phyloP scores from a whole-genome alignment of 176 grass and related monocot species.

The Microstegium vimineum region DNA sequence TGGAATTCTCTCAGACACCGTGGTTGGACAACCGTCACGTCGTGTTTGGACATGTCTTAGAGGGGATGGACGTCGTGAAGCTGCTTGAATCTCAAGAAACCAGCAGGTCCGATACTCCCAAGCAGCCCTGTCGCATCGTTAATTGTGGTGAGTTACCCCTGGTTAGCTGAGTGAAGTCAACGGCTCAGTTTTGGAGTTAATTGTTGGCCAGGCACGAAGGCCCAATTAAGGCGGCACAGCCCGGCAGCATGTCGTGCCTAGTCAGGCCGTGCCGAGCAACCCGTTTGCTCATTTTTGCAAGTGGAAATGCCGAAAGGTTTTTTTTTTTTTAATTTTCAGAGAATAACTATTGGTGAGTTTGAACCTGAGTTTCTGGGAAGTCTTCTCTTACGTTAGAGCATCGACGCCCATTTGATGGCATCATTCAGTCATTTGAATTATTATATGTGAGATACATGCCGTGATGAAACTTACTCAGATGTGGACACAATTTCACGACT shows the following conservation, averaged over 20 bases:
- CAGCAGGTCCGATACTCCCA: conserved; percentile 44
- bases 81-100: conserved; percentile 66
- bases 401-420: not conserved
- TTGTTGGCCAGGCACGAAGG: too few species aligned
- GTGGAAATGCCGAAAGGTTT: not conserved
- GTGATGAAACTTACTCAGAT: not conserved
- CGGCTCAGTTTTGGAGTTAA: not conserved
- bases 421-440: not conserved
- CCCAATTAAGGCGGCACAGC: too few species aligned
- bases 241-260: too few species aligned
- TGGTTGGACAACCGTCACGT: conserved; percentile 64
- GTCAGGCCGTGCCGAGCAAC: too few species aligned
- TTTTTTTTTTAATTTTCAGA: not conserved
- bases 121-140: conserved; percentile 49
- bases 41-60: conserved; percentile 63
- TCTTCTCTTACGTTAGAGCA: not conserved
- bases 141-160: conserved; percentile 53
- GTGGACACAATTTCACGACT: not conserved
- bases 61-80: conserved; percentile 64
- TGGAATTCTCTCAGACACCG: conserved; percentile 42
- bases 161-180: conserved; percentile 27
- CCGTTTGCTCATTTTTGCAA: too few species aligned
- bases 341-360: not conserved
- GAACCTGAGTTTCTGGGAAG: not conserved
- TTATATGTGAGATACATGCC: not conserved